Evolutionary conservation across 2,329 filamentous ascomycete genomes (phyloP), one percentile per base, ranked within the genome.

Genomic region (Podosphaera leucotricha): DNA sequence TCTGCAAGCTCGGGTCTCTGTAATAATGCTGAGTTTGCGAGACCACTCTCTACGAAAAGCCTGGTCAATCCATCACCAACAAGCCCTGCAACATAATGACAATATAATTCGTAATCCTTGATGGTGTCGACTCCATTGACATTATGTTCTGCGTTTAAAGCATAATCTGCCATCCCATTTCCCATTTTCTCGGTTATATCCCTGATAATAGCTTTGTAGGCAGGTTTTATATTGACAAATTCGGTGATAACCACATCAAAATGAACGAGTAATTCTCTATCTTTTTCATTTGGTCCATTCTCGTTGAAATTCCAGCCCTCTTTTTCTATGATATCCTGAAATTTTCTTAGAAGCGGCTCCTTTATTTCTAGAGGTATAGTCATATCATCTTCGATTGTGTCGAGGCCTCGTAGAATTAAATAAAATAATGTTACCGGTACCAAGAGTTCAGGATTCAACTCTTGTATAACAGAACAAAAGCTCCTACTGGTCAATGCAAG

Each of bases 371-470:
- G 64, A 2, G 79, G 67, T 48, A 98, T 78, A 4, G 85, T 92
- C 76, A 94, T 95, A 62, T 98, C 90, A 67, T 98, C 90, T 64
- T 98, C 90, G 48, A 98, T 82, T n/a, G 90, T 98, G 62, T 98
- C 90, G 43, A 98, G 72, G 40, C 83, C 90, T 48, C 90, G 82
- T 44, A 98, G 70, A 44, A 84, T 73, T 22, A 98, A 73, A 65
- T 98, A 98, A 70, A 98, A 98, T 8, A 95, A 67, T 45, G 78
- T 76, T 39, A 95, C 71, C 20, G 90, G 85, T 36, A 94, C 73
- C 30, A 95, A 73, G 26, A 98, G 75, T 63, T 98, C 87, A 1
- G 85, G 85, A 59, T 94, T 86, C 38, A 98, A 72, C 64, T 98
- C 90, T 63, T 92, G 76, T 51, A 98, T 98, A 58, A 98, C 90